Base-by-base conservation (phyloP, 805 yeast species). In the Saccharomycodes ludwigii region DNA sequence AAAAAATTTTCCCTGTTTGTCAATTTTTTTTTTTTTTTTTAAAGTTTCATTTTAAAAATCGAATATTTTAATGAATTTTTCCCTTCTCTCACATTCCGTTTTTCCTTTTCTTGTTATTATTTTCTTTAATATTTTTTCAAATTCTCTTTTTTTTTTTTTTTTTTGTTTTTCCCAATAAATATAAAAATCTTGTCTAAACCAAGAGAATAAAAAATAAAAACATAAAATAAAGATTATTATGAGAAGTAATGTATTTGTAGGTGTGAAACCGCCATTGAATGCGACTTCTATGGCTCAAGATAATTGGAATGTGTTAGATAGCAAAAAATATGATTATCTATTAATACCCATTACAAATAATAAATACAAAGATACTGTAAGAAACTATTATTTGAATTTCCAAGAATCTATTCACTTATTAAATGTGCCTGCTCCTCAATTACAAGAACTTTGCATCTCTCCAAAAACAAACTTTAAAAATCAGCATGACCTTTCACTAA, bases 261-360 rank as follows among this genome's bases (percentile, higher is more conserved):
- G 74, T 5, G 54, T 69, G 20, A 69, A 67, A 44, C 73, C 73
- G 6, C 41, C 53, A 4, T 54, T 62, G 1, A 35, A 52, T 2
- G 40, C 59, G 25, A 42, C 50, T 8, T 43, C 53, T 7, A 32
- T 49, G 2, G 46, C 55, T 5, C 46, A 50, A n/a, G 36, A 56
- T 3, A 63, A 52, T 30, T 35, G 43, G 4, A 32, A 41, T 3
- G 38, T 53, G 12, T 49, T 58, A 3, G 38, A 52, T 3, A 39
- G 43, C 13, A 54, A 15, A 44, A 59, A 29, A 10, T 74, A 69
- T 41, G 76, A 73, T 46, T 59, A 57, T 39, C 60, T 73, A 2
- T 55, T 76, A 2, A 48, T 71, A 4, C 66, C 78, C 3, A 59
- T 75, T 25, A 74, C 81, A 6, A 71, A 73, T 36, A 44, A 63